phyloP scores from a whole-genome alignment of 164 flowering plant genomes.

The Santalum album region DNA sequence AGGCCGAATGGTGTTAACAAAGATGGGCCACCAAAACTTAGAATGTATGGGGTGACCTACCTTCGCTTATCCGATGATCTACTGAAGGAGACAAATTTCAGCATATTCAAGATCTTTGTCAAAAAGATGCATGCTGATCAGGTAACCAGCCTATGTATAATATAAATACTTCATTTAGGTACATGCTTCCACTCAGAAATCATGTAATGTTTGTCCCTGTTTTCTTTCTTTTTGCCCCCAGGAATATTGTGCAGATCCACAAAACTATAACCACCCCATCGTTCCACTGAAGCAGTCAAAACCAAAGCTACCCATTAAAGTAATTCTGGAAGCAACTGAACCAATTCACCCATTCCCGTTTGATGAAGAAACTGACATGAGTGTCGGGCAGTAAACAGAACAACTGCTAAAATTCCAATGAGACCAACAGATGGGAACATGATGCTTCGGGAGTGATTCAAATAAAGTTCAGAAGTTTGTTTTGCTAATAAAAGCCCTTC shows the following conservation, averaged over 20 bases:
- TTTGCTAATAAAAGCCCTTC: too few relatives aligned
- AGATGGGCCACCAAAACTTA: constrained; percentile 40
- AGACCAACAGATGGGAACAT: neutral
- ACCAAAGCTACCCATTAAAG: constrained; percentile 45
- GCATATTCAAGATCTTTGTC: constrained; percentile 52
- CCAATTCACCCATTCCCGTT: constrained; percentile 51
- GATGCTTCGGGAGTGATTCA: too few relatives aligned
- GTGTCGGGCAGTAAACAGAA: constrained; percentile 15
- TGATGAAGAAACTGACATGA: constrained; percentile 52
- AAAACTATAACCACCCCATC: constrained; percentile 24
- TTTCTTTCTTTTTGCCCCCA: constrained; percentile 13
- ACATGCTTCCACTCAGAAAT: neutral
- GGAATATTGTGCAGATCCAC: constrained; percentile 49
- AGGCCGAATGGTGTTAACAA: constrained; percentile 75
- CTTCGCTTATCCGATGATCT: constrained; percentile 58
- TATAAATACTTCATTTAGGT: too few relatives aligned
- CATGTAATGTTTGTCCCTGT: neutral
- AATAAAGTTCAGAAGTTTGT: too few relatives aligned
- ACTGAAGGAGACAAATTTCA: constrained; percentile 35
- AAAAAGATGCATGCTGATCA: constrained; percentile 80
- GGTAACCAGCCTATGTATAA: constrained; percentile 27
- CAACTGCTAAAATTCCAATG: constrained; percentile 10
- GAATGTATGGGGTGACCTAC: constrained; percentile 62
- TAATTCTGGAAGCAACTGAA: constrained; percentile 55
- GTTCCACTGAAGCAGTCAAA: constrained; percentile 48